These are phyloP conservation scores for Globisporangium ultimum DNA, from an alignment of 352 stramenopile genomes.

Conservation along the genomic window DNA sequence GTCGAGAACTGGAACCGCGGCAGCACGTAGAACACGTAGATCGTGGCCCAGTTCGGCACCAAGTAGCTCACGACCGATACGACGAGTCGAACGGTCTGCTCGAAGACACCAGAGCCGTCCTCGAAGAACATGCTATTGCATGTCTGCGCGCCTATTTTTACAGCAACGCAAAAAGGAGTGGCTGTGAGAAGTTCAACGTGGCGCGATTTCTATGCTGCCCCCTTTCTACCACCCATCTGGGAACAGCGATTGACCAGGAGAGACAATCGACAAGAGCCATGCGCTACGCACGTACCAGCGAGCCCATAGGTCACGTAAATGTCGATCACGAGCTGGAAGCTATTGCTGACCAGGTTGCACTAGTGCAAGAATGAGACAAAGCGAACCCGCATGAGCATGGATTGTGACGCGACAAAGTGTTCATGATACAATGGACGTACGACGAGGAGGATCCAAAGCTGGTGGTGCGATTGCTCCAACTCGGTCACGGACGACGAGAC, in stretches of 20 bases:
- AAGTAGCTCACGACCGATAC: conserved; percentile 54
- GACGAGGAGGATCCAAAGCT: conserved; percentile 63
- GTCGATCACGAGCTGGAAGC: conserved; percentile 54
- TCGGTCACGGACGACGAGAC: conserved; percentile 33
- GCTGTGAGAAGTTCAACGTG: conserved; percentile 4
- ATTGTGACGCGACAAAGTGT: background rate
- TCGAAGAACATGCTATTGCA: conserved; percentile 77
- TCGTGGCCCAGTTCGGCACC: conserved; percentile 56
- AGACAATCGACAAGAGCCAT: background rate
- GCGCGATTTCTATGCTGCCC: conserved; percentile 9
- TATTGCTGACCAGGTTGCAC: conserved; percentile 65
- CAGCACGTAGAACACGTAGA: conserved; percentile 75
- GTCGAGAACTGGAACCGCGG: conserved; percentile 65
- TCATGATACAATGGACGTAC: conserved; percentile 22
- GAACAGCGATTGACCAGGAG: background rate
- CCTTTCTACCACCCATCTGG: background rate
- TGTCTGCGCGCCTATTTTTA: conserved; percentile 22
- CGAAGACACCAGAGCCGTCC: conserved; percentile 45
- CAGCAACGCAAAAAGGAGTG: background rate
- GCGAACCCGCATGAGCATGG: background rate
- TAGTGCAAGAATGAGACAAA: conserved; percentile 13
- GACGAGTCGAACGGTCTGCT: conserved; percentile 49
- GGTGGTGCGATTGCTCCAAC: conserved; percentile 64
- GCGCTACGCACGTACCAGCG: conserved; percentile 21
- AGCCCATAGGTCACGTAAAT: conserved; percentile 58